Percentiles rank a stretch among this genome's conserved stretches.
Evolutionary conservation across 1,139 yeast species (phyloP).

Genomic region (Diutina neorugosa): DNA sequence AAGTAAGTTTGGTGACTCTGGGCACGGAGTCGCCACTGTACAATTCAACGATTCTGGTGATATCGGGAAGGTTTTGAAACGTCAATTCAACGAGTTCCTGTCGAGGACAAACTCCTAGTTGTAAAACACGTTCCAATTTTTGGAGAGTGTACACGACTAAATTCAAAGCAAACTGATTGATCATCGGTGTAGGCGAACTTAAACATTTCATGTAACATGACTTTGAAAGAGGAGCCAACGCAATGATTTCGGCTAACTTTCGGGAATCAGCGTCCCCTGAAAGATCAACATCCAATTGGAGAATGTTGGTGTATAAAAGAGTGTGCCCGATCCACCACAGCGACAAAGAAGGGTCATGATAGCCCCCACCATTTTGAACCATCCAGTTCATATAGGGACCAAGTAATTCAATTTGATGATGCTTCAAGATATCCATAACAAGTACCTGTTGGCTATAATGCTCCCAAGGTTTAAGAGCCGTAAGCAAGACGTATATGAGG

Average conservation of each 20-base stretch:
- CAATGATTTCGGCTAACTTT: constrained; percentile 37
- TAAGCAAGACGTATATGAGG: constrained; percentile 48
- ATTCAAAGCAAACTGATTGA: constrained; percentile 56
- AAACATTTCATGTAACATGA: constrained; percentile 47
- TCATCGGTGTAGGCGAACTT: constrained; percentile 38
- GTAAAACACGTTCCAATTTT: constrained; percentile 25
- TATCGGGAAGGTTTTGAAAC: constrained; percentile 19
- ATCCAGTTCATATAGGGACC: constrained; percentile 58
- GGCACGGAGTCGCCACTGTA: constrained; percentile 7
- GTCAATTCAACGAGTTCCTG: constrained; percentile 21
- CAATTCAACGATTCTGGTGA: constrained; percentile 12
- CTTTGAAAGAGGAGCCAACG: constrained; percentile 59
- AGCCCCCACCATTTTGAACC: constrained; percentile 41
- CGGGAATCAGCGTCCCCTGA: constrained; percentile 5
- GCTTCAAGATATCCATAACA: constrained; percentile 35
- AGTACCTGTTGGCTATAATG: constrained; percentile 50
- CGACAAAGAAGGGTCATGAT: constrained; percentile 59
- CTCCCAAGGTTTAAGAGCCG: constrained; percentile 72
- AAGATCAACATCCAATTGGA: constrained; percentile 16
- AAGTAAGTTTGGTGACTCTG: constrained; percentile 14
- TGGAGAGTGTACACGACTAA: constrained; percentile 41
- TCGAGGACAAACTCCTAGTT: constrained; percentile 5
- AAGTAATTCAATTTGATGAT: constrained; percentile 52
- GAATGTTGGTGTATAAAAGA: constrained; percentile 44
- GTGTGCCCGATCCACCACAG: constrained; percentile 79